Conservation (phyloP, 2,329 filamentous ascomycete species). For the Cryphonectria radicalis region DNA sequence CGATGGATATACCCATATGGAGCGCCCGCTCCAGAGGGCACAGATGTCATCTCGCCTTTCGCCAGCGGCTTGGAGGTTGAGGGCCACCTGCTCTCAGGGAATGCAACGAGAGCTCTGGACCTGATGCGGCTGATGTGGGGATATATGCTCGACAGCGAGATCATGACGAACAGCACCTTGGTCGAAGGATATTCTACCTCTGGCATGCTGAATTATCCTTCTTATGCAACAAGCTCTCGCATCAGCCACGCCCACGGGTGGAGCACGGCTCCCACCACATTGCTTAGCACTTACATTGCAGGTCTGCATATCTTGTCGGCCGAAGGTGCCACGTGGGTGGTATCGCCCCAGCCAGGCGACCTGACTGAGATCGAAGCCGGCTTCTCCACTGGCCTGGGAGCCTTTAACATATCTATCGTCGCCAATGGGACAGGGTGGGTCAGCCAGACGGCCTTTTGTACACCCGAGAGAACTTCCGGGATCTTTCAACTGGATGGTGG, state of each 20-base stretch:
- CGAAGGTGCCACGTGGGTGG: slow-evolving; percentile 15
- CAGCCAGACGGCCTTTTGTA: not conserved
- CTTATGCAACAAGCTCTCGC: slow-evolving; percentile 10
- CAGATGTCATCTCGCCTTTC: slow-evolving; percentile 24
- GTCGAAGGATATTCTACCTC: slow-evolving; percentile 23
- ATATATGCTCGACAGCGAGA: slow-evolving; percentile 19
- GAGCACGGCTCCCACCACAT: slow-evolving; percentile 20
- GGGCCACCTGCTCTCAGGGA: slow-evolving; percentile 17
- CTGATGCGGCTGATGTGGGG: slow-evolving; percentile 20
- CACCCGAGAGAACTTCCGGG: not conserved
- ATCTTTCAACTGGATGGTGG: not conserved
- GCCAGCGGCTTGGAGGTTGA: slow-evolving; percentile 19
- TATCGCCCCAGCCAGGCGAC: slow-evolving; percentile 15
- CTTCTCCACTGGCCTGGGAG: slow-evolving; percentile 2
- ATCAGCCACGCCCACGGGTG: slow-evolving; percentile 22
- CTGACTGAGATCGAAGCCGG: slow-evolving; percentile 3
- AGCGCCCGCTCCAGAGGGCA: slow-evolving; percentile 21
- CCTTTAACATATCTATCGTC: slow-evolving; percentile 11
- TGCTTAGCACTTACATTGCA: slow-evolving; percentile 13
- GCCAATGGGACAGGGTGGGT: not conserved
- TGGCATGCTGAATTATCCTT: slow-evolving; percentile 19
- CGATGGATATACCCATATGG: slow-evolving; percentile 21
- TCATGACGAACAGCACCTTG: slow-evolving; percentile 26
- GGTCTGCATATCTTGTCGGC: slow-evolving; percentile 16
- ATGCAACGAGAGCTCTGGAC: slow-evolving; percentile 16